phyloP scores from a whole-genome alignment of 495 filamentous ascomycete genomes.

The Hypoxylon lienhwacheense region DNA sequence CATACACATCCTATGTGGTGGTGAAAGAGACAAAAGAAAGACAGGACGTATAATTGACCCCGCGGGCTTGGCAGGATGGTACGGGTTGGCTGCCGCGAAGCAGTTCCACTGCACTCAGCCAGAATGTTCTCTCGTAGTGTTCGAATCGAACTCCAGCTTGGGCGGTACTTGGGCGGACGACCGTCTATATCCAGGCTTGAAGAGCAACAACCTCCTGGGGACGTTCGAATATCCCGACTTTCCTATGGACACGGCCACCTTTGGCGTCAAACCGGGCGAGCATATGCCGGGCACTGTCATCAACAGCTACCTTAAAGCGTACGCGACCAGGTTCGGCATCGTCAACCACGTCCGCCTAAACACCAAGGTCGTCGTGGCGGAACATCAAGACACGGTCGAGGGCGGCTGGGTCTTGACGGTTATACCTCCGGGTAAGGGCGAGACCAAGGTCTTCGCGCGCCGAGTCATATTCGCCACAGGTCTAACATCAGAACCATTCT shows the following conservation, averaged over 20 bases:
- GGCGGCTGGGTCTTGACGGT: conserved; percentile 45
- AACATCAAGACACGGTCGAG: conserved; percentile 42
- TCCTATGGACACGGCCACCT: conserved; percentile 63
- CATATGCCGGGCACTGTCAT: conserved; percentile 68
- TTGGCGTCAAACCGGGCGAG: conserved; percentile 61
- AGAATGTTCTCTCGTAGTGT: conserved; percentile 40
- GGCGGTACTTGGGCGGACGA: conserved; percentile 72
- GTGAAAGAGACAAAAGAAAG: too few relatives aligned
- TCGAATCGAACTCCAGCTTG: conserved; percentile 48
- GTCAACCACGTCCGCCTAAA: conserved; percentile 53
- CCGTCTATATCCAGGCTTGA: conserved; percentile 66
- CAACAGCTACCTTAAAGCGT: conserved; percentile 62
- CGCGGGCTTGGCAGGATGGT: conserved; percentile 39
- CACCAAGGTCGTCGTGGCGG: conserved; percentile 54
- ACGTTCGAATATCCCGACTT: conserved; percentile 73
- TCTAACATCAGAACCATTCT: conserved; percentile 36
- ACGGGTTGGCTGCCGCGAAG: conserved; percentile 48
- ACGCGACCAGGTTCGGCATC: conserved; percentile 59
- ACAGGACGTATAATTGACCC: conserved; percentile 6
- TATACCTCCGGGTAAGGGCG: conserved; percentile 10
- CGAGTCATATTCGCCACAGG: conserved; percentile 38
- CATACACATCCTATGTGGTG: too few relatives aligned
- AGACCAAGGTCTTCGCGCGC: conserved; percentile 31
- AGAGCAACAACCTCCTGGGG: conserved; percentile 60
- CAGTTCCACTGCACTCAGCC: conserved; percentile 47